Percentiles rank a stretch among this genome's conserved stretches.
Conservation (phyloP, 192 early-diverging fungal genomes). For the Backusella circina region DNA sequence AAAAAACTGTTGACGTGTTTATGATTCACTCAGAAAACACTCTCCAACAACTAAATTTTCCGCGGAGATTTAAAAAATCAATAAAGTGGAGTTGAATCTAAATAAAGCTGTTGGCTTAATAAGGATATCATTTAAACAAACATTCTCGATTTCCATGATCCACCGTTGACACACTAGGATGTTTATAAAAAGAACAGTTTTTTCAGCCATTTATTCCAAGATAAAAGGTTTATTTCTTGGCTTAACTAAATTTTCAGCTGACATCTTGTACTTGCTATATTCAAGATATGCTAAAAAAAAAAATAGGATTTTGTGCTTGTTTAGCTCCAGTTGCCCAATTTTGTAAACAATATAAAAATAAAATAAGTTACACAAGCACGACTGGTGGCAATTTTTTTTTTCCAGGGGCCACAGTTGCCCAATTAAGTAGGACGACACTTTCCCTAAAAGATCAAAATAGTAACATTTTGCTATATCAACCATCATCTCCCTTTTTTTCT, state of each 20-base stretch:
- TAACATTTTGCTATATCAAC: slow-evolving; percentile 12
- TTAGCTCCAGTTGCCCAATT: slow-evolving; percentile 3
- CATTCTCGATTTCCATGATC: slow-evolving; percentile 16
- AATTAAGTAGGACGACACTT: slow-evolving; percentile 10
- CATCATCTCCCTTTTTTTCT: slow-evolving; percentile 4
- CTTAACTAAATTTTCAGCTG: neutral
- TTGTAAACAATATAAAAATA: slow-evolving; percentile 15
- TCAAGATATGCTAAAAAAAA: neutral
- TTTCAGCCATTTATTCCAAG: neutral
- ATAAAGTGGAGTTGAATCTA: slow-evolving; percentile 6
- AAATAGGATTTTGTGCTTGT: neutral
- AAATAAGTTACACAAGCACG: slow-evolving; percentile 21
- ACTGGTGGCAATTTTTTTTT: slow-evolving; percentile 22
- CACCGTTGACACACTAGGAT: neutral
- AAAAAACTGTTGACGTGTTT: neutral
- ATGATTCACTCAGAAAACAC: neutral
- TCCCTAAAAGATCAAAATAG: slow-evolving; percentile 16
- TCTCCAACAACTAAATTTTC: neutral
- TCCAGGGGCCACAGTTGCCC: slow-evolving; percentile 1
- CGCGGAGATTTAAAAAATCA: neutral
- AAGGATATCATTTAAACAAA: slow-evolving; percentile 8
- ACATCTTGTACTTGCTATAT: neutral
- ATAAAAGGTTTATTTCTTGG: neutral
- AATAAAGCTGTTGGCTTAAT: neutral
- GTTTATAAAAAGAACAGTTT: neutral